Conservation (phyloP, 2,329 filamentous ascomycete species). For the Berkeleyomyces rouxiae region DNA sequence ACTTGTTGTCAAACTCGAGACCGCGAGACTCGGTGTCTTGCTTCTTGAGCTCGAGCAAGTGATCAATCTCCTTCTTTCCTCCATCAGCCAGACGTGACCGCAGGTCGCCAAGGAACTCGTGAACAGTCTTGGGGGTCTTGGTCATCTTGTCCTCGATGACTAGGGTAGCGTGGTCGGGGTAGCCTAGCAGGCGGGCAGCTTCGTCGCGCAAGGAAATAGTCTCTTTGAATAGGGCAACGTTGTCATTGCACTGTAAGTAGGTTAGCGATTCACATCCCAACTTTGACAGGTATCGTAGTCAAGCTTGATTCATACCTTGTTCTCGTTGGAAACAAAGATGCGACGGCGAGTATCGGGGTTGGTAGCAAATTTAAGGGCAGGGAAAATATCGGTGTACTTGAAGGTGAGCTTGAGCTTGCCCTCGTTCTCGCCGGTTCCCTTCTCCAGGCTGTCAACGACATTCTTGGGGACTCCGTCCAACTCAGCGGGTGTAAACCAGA, state of each 20-base stretch:
- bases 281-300: not conserved
- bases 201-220: slow-evolving; percentile 61
- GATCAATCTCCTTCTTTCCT: slow-evolving; percentile 51
- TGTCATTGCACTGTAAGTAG: slow-evolving; percentile 40
- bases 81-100: slow-evolving; percentile 49
- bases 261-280: not conserved
- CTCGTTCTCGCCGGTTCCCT: slow-evolving; percentile 55
- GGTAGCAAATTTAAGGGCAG: slow-evolving; percentile 59
- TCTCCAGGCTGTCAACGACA: slow-evolving; percentile 48
- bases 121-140: slow-evolving; percentile 55
- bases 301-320: slow-evolving; percentile 40
- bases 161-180: slow-evolving; percentile 59
- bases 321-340: slow-evolving; percentile 60
- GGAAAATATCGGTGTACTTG: slow-evolving; percentile 72
- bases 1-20: slow-evolving; percentile 45
- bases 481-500: slow-evolving; percentile 62
- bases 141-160: slow-evolving; percentile 75
- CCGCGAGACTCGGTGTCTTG: slow-evolving; percentile 45
- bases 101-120: slow-evolving; percentile 56
- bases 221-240: slow-evolving; percentile 58
- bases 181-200: slow-evolving; percentile 59
- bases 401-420: slow-evolving; percentile 61
- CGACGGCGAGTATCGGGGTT: slow-evolving; percentile 51
- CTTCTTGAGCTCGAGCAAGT: slow-evolving; percentile 60
- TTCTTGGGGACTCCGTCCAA: slow-evolving; percentile 60